Evolutionary conservation across 495 filamentous ascomycete genomes (phyloP).

Genomic region (Aspergillus diversus): DNA sequence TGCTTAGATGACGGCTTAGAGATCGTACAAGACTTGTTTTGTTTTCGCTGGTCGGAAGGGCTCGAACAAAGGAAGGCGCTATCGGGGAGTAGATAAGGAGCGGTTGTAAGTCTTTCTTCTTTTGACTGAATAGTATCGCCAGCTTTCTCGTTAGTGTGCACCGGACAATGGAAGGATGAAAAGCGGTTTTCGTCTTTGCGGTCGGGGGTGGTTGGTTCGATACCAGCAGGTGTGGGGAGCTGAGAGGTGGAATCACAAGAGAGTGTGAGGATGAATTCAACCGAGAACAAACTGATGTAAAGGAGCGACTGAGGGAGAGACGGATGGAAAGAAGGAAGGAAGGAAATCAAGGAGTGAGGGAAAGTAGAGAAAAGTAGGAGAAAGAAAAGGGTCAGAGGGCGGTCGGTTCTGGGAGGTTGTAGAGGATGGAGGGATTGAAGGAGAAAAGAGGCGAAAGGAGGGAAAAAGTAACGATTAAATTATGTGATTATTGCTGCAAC

Average conservation of each 20-base stretch:
- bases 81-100: conserved; percentile 3
- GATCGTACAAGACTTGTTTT: conserved; percentile 2
- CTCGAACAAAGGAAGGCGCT: conserved; percentile 15
- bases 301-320: conserved; percentile 19
- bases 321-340: conserved; percentile 16
- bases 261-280: neutral
- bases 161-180: neutral
- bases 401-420: conserved; percentile 1
- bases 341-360: conserved; percentile 5
- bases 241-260: neutral
- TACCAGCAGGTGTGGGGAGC: conserved; percentile 3
- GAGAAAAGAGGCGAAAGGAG: neutral
- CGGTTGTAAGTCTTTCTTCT: neutral
- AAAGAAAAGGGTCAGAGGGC: conserved; percentile 2
- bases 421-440: neutral
- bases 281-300: conserved; percentile 13
- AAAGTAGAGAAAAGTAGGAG: conserved; percentile 11
- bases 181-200: neutral
- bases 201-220: neutral
- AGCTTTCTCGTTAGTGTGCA: too few species aligned
- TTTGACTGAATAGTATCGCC: too few species aligned
- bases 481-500: neutral
- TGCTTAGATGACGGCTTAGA: neutral
- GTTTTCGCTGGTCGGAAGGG: conserved; percentile 1
- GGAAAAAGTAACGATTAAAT: neutral